Base-by-base conservation (phyloP, 139 green algal species). In the Tetradesmus lagerheimii region DNA sequence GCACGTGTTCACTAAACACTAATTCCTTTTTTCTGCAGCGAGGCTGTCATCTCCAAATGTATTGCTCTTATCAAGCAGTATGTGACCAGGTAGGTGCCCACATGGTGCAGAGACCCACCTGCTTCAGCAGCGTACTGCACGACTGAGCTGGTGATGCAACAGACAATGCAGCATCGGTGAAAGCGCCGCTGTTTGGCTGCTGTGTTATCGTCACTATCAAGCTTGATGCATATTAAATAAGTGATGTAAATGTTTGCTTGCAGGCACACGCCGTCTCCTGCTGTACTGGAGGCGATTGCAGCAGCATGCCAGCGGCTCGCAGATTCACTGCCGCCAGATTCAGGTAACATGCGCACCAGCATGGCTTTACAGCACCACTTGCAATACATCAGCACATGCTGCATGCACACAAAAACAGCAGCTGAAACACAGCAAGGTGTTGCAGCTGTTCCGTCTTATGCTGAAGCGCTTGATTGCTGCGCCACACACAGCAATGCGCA, bases 31-130 rank as follows among this genome's bases (percentile, higher is more conserved):
- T 43, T 35, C 38, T 86, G 86, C 86, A 90, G 86, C 62, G 76
- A 90, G n/a, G 76, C 50, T 62, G 87, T 91, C 15, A 87, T 91
- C 29, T 23, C 78, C 16, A 91, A 81, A 38, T 91, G 87, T 57
- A 86, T 79, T 1, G 79, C 87, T 3, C 71, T 91, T 4, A 47
- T 91, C 34, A 91, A 87, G 79, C 53, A 86, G 53, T 75, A 91
- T 81, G 38, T 81, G 2, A 64, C 27, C 76, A 90, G 85, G 85
- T 89, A 35, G 45, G 15, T 6, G 1, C 4, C 12, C 29, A 27
- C 27, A 18, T 37, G 2, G 35, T 82, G 66, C 14, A 31, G 57
- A 31, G 0, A 9, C 11, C n/a, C 0, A 27, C 1, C 76, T 31
- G 37, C 37, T 82, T 37, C n/a, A 45, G 76, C 34, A 79, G 1